Base-by-base conservation (phyloP, 441 rosid species). In the Pelargonium citronellum region DNA sequence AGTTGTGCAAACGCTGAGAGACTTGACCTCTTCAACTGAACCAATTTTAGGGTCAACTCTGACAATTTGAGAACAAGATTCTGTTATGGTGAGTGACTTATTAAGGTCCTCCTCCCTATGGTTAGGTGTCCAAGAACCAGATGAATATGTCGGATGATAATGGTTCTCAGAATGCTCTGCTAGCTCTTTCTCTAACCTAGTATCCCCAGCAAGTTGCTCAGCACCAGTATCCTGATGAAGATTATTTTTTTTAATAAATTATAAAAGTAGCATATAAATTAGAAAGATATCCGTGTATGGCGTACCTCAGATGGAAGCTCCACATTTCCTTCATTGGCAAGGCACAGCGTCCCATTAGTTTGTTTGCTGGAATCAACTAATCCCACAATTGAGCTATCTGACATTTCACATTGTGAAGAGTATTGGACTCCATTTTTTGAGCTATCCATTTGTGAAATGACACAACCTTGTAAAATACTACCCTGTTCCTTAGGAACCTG, bases 141-240 rank as follows among this genome's bases (percentile, higher is more conserved):
- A 67, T 47, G 74, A 39, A 57, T 69, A 67, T 47, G 30, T 71
- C 69, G 41, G 74, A 60, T 73, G 77, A 71, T 67, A 77, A 71
- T 49, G 46, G 67, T 72, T 51, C 53, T 41, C 53, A 70, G 39
- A 69, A 41, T 63, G 68, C 39, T 72, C 69, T 7, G 15, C 58
- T 2, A 39, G 64, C 70, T 46, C 60, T 12, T 11, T 68, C 67
- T 72, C 80, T 63, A 77, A 68, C 69, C 79, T 86, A 73, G 76
- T 72, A 63, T 78, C 78, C 75, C 77, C 66, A 68, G 75, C 75
- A 6, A 47, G 73, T 71, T 75, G 78, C 53, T 75, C 71, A 10
- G 71, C 51, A 73, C 71, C 73, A 65, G 76, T 61, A 79, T 75
- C 96, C 97, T 87, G 87, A 75, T 67, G 66, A 77, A 79, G 74